These are phyloP conservation scores for Tuber calosporum DNA, from an alignment of 495 filamentous ascomycete genomes.

Conservation along the genomic window DNA sequence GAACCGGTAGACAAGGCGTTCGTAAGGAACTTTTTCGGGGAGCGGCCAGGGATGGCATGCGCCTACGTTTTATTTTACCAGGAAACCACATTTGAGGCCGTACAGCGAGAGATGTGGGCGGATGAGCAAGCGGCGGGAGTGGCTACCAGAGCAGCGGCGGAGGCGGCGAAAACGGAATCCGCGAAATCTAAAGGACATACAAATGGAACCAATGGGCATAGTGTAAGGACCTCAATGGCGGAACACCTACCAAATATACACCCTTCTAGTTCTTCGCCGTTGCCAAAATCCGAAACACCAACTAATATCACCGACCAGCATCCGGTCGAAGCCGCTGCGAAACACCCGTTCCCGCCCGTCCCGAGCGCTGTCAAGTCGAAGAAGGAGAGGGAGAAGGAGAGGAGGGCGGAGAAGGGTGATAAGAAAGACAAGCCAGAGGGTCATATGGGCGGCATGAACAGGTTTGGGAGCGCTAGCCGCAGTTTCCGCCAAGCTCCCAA, in stretches of 20 bases:
- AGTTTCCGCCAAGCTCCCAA: constrained; percentile 35
- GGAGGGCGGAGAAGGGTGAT: constrained; percentile 50
- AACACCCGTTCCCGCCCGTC: constrained; percentile 25
- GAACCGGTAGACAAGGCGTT: constrained; percentile 95
- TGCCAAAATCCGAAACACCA: constrained; percentile 19
- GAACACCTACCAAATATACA: constrained; percentile 32
- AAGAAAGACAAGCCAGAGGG: constrained; percentile 27
- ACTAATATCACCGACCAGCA: constrained; percentile 37
- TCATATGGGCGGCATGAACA: constrained; percentile 23
- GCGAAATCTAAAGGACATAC: constrained; percentile 47
- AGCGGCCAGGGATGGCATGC: constrained; percentile 81
- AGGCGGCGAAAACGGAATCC: constrained; percentile 51
- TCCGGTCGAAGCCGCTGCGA: constrained; percentile 36
- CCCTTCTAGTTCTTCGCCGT: constrained; percentile 11
- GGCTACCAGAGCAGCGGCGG: constrained; percentile 55
- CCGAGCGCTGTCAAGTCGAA: constrained; percentile 34
- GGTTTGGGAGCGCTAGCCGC: constrained; percentile 34
- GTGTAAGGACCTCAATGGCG: constrained; percentile 2
- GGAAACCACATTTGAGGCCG: constrained; percentile 85
- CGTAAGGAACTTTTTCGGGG: constrained; percentile 96
- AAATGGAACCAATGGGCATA: constrained; percentile 30
- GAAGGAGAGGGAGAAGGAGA: constrained; percentile 45
- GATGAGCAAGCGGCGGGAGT: constrained; percentile 74
- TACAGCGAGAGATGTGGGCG: constrained; percentile 54
- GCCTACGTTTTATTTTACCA: constrained; percentile 98